These are phyloP conservation scores for Sutorius eximius DNA, from an alignment of 1,284 basidiomycete species.

Conservation along the genomic window DNA sequence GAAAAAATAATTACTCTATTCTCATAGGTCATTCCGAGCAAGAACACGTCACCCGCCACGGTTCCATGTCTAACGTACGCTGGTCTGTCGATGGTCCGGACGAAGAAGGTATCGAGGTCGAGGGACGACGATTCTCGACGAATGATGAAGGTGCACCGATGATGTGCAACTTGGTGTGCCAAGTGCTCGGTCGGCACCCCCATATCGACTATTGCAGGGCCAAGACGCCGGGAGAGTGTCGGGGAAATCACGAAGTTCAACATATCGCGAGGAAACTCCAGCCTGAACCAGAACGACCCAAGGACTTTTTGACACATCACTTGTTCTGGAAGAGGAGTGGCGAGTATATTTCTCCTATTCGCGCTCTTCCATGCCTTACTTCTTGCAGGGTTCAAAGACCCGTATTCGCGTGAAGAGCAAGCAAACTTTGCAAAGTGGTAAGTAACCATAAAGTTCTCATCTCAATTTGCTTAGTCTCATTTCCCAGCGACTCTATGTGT, in stretches of 20 bases:
- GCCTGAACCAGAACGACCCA: conserved; percentile 45
- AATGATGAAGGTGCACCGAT: conserved; percentile 62
- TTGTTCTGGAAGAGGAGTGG: conserved; percentile 57
- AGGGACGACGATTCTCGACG: conserved; percentile 51
- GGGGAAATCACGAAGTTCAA: conserved; percentile 41
- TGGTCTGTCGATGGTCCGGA: conserved; percentile 57
- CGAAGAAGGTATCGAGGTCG: conserved; percentile 45
- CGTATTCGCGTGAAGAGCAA: conserved; percentile 55
- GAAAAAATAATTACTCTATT: not conserved
- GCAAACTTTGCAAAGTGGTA: conserved; percentile 53
- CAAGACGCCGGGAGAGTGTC: conserved; percentile 35
- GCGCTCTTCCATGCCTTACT: not conserved
- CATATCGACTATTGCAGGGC: conserved; percentile 59
- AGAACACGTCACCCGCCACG: conserved; percentile 60
- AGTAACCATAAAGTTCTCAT: conserved; percentile 3
- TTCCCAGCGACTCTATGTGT: conserved; percentile 44
- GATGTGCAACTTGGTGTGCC: conserved; percentile 55
- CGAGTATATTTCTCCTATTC: conserved; percentile 31
- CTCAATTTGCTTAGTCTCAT: not conserved
- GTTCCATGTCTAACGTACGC: conserved; percentile 55
- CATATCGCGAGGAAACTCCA: conserved; percentile 43
- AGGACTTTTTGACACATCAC: conserved; percentile 56
- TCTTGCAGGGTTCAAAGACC: conserved; percentile 40
- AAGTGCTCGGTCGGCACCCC: conserved; percentile 40
- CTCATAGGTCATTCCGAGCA: conserved; percentile 52